Evolutionary conservation across 2,329 filamentous ascomycete species (phyloP), one percentile per base, ranked within the genome.

Genomic region (Endoconidiophora laricicola): DNA sequence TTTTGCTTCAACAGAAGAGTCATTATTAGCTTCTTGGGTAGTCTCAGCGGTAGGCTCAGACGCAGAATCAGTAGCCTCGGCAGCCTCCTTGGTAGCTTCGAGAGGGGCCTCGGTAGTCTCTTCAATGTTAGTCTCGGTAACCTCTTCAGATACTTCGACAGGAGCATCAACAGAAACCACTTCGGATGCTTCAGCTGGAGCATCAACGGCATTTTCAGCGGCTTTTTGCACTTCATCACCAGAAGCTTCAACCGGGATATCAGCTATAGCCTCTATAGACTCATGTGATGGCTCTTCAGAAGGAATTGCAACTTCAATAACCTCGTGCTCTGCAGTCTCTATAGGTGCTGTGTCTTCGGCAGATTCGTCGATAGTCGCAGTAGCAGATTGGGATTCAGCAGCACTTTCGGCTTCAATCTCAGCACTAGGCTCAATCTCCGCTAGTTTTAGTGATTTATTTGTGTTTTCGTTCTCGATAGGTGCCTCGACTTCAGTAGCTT

Each of bases 261-360:
- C 33, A 14, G 39, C 29, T n/a, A 44, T 29, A 12, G 33, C 45
- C 20, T 14, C 22, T 18, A n/a, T 20, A n/a, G 33, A 36, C 23
- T 64, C 63, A 24, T 62, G 63, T 16, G 23, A 5, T 10, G 7
- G 26, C 7, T 54, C 9, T 5, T 37, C 44, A 46, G 33, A 18
- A 3, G 20, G 16, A 37, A 33, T 29, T 7, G 22, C n/a, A 4
- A 33, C 6, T 55, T 65, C 66, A 50, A 59, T 63, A 58, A 68
- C 62, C 29, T 61, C 60, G 42, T 62, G 60, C 47, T 61, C 62
- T 9, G 50, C 46, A n/a, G 50, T 9, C 41, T 57, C 52, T 39
- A 36, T 2, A 24, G 37, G 4, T 6, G 10, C 20, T 5, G 46
- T 33, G 9, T 53, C 37, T 24, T 55, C 48, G 4, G 36, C 16